phyloP scores from a whole-genome alignment of 140 eudicot species.

The Anethum foeniculum region DNA sequence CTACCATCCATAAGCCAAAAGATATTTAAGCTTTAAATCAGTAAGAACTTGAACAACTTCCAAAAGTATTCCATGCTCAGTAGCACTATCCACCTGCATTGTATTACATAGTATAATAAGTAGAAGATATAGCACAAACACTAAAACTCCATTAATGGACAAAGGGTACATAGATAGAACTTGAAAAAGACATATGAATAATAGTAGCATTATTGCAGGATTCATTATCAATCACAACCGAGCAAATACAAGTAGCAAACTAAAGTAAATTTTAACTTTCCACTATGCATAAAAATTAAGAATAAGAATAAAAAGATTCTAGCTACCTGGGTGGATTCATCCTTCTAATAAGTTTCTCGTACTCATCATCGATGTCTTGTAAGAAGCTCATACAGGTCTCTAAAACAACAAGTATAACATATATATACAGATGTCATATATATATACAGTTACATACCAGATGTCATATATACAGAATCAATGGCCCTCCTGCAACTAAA shows the following conservation, averaged over 20 bases:
- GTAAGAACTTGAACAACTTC: slow-evolving; percentile 92
- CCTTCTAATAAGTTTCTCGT: slow-evolving; percentile 73
- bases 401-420: slow-evolving; percentile 21
- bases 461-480: slow-evolving; percentile 7
- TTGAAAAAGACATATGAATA: slow-evolving; percentile 38
- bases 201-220: slow-evolving; percentile 76
- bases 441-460: not conserved
- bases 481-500: too few species aligned
- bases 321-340: slow-evolving; percentile 80
- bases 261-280: not conserved
- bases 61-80: slow-evolving; percentile 74
- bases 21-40: slow-evolving; percentile 90
- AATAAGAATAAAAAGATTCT: not conserved
- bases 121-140: not conserved
- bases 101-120: not conserved
- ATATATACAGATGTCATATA: not conserved
- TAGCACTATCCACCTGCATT: slow-evolving; percentile 83
- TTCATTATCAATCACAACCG: slow-evolving; percentile 78
- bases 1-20: slow-evolving; percentile 98
- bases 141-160: not conserved
- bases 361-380: slow-evolving; percentile 68
- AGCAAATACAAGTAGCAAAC: slow-evolving; percentile 10
- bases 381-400: slow-evolving; percentile 55
- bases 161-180: not conserved
- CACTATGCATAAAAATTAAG: not conserved